Evolutionary conservation across 495 filamentous ascomycete genomes (phyloP).

Genomic region (Talaromyces stipitatus): DNA sequence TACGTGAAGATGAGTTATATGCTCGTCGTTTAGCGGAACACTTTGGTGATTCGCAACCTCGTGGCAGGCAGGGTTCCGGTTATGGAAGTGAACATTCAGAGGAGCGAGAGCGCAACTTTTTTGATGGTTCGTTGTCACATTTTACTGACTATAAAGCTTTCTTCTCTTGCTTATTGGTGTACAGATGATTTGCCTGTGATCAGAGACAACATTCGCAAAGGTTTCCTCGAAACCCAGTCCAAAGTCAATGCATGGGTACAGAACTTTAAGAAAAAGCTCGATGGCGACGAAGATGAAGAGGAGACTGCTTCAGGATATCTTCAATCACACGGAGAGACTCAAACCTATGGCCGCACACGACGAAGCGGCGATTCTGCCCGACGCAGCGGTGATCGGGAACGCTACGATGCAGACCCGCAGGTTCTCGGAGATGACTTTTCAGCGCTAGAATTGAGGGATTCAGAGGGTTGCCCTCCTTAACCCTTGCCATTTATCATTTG

Average conservation of each 20-base stretch:
- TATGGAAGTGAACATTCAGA: slow-evolving; percentile 42
- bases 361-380: slow-evolving; percentile 52
- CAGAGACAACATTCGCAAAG: slow-evolving; percentile 86
- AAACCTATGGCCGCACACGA: slow-evolving; percentile 31
- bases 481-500: neutral
- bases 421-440: slow-evolving; percentile 89
- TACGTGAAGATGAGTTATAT: slow-evolving; percentile 88
- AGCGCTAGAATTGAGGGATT: slow-evolving; percentile 71
- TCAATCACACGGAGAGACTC: slow-evolving; percentile 14
- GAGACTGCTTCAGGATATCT: slow-evolving; percentile 39
- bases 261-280: slow-evolving; percentile 81
- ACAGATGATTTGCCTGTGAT: slow-evolving; percentile 89
- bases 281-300: slow-evolving; percentile 66
- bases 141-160: neutral
- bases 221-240: slow-evolving; percentile 87
- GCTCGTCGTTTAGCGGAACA: slow-evolving; percentile 90
- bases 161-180: slow-evolving; percentile 10
- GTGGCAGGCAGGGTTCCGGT: slow-evolving; percentile 33
- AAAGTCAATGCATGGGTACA: slow-evolving; percentile 91
- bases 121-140: slow-evolving; percentile 56
- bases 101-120: slow-evolving; percentile 72
- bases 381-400: slow-evolving; percentile 73
- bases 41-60: slow-evolving; percentile 51
- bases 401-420: slow-evolving; percentile 93
- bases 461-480: slow-evolving; percentile 48